These are phyloP conservation scores for Aphanomyces euteiches DNA, from an alignment of 352 stramenopile species.

Conservation along the genomic window DNA sequence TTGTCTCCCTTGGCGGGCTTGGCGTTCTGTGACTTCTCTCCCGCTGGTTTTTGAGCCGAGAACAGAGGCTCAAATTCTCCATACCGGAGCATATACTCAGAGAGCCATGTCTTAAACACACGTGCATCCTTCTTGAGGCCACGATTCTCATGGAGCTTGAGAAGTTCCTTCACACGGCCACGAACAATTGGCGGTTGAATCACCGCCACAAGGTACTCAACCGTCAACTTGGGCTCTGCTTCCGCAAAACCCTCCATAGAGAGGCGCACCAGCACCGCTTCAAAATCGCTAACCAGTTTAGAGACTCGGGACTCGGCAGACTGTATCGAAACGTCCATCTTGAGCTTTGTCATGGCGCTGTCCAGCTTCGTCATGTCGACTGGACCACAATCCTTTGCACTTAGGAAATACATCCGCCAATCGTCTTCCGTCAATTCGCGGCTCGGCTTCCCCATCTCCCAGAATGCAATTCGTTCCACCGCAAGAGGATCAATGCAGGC, in stretches of 20 bases:
- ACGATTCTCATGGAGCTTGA: slow-evolving; percentile 16
- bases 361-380: slow-evolving; percentile 7
- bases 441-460: slow-evolving; percentile 11
- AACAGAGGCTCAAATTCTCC: slow-evolving; percentile 7
- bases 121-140: slow-evolving; percentile 10
- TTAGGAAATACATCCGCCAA: no score
- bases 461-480: slow-evolving; percentile 16
- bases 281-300: slow-evolving; percentile 9
- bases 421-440: not conserved
- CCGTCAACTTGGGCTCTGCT: slow-evolving; percentile 3
- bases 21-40: not conserved
- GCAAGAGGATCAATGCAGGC: no score
- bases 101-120: not conserved
- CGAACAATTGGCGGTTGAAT: not conserved
- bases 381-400: not conserved
- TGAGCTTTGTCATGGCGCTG: not conserved
- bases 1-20: not conserved
- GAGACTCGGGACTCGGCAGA: slow-evolving; percentile 5
- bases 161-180: slow-evolving; percentile 4
- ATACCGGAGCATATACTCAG: slow-evolving; percentile 10
- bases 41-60: not conserved
- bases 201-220: slow-evolving; percentile 5
- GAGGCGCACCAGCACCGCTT: not conserved
- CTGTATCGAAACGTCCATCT: slow-evolving; percentile 11
- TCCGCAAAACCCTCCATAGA: slow-evolving; percentile 16